Conservation (phyloP, 2,329 filamentous ascomycete species). For the Penicillium sp. region DNA sequence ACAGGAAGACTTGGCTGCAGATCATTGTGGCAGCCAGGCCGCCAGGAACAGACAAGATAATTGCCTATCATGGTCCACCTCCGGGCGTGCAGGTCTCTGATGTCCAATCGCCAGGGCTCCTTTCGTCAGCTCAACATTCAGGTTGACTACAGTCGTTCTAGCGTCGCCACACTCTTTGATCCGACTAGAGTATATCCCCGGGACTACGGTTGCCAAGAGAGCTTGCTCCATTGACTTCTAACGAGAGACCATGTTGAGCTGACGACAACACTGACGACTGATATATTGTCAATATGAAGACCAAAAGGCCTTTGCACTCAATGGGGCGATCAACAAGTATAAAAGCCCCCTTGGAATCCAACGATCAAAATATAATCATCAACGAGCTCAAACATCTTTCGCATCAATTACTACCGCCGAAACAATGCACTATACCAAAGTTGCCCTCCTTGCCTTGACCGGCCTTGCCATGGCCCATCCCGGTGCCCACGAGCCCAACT, state of each 20-base stretch:
- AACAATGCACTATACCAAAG: conserved; percentile 13
- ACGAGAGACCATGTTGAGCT: not conserved
- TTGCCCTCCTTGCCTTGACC: conserved; percentile 15
- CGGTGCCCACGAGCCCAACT: conserved; percentile 20
- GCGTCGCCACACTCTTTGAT: not conserved
- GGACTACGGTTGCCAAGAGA: not conserved
- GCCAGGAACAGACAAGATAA: not conserved
- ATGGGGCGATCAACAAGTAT: not conserved
- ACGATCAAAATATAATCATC: not conserved
- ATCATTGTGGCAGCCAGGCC: not conserved
- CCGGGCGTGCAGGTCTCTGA: not conserved
- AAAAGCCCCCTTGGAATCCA: not conserved
- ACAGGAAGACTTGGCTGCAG: not conserved
- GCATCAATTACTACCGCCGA: not conserved
- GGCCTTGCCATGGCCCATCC: conserved; percentile 21
- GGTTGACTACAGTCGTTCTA: not conserved
- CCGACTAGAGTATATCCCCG: not conserved
- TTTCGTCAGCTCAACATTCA: not conserved
- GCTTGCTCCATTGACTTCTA: not conserved
- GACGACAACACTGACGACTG: conserved; percentile 1
- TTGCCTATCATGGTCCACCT: not conserved
- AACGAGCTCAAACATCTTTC: not conserved
- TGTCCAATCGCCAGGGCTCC: not conserved
- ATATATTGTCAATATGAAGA: not conserved
- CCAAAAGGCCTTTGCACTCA: not conserved